Evolutionary conservation across 805 yeast genomes (phyloP).

Genomic region (Metschnikowia noctiluminum): DNA sequence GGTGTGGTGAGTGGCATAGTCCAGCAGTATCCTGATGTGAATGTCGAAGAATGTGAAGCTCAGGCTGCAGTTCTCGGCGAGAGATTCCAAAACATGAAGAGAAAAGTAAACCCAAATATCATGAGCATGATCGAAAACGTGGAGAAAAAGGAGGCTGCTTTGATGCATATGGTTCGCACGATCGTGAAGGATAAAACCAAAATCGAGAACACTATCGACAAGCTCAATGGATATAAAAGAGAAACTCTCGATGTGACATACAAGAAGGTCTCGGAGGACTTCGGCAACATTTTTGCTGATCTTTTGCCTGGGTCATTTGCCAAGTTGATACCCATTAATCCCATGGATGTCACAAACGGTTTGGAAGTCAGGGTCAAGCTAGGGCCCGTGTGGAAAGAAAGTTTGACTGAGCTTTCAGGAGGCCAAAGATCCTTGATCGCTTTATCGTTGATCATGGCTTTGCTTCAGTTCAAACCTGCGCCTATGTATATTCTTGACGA

Average conservation of each 20-base stretch:
- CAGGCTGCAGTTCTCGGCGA: conserved; percentile 55
- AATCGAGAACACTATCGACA: conserved; percentile 81
- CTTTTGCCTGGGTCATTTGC: conserved; percentile 88
- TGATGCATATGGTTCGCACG: conserved; percentile 77
- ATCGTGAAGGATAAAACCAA: conserved; percentile 86
- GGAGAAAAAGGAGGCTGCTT: conserved; percentile 77
- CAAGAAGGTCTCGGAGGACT: conserved; percentile 81
- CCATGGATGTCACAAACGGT: conserved; percentile 84
- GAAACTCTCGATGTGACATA: conserved; percentile 81
- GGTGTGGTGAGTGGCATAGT: conserved; percentile 53
- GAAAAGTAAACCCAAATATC: conserved; percentile 79
- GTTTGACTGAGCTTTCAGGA: conserved; percentile 91
- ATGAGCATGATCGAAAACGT: conserved; percentile 91
- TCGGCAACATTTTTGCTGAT: conserved; percentile 87
- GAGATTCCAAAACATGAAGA: conserved; percentile 64
- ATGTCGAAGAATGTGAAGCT: conserved; percentile 59
- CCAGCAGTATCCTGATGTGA: conserved; percentile 59
- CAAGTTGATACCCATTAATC: conserved; percentile 76
- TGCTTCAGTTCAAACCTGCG: conserved; percentile 93
- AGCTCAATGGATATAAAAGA: conserved; percentile 80
- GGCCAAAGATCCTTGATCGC: conserved; percentile 97
- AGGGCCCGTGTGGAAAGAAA: conserved; percentile 94
- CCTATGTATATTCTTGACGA: conserved; percentile 98
- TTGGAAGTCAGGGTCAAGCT: conserved; percentile 84
- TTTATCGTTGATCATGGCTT: conserved; percentile 83